phyloP scores from a whole-genome alignment of 768 basidiomycete species.

The Pulveroboletus frians region DNA sequence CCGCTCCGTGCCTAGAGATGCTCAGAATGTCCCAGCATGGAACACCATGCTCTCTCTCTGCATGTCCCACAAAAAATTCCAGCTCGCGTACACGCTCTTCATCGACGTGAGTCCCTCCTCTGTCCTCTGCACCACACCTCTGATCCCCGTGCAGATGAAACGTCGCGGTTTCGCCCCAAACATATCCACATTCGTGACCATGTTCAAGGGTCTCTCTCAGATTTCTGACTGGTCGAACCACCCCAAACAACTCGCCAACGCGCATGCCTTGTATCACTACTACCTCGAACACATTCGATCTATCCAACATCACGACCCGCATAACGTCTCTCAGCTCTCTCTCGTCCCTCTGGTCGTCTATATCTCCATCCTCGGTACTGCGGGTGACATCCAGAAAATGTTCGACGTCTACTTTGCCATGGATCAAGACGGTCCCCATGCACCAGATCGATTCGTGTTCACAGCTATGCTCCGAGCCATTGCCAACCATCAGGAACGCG shows the following conservation, averaged over 20 bases:
- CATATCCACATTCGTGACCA: constrained; percentile 59
- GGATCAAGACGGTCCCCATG: constrained; percentile 56
- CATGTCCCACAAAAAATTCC: constrained; percentile 51
- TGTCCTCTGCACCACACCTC: constrained; percentile 9
- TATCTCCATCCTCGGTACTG: constrained; percentile 60
- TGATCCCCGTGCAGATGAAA: constrained; percentile 59
- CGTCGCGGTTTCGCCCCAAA: constrained; percentile 72
- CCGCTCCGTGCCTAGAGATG: constrained; percentile 64
- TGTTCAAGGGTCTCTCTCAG: constrained; percentile 59
- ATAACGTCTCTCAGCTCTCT: constrained; percentile 43
- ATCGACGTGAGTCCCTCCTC: constrained; percentile 49
- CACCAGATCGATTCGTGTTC: constrained; percentile 57
- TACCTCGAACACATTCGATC: constrained; percentile 48
- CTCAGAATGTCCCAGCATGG: constrained; percentile 74
- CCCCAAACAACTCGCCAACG: constrained; percentile 58
- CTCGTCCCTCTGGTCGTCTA: constrained; percentile 51
- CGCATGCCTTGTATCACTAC: constrained; percentile 54
- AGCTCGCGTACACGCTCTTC: constrained; percentile 61
- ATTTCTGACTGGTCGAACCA: constrained; percentile 57
- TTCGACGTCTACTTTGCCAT: constrained; percentile 73
- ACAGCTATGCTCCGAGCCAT: constrained; percentile 59
- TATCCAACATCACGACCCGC: constrained; percentile 44
- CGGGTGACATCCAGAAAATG: constrained; percentile 56
- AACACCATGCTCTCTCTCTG: constrained; percentile 70
- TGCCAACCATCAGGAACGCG: constrained; percentile 22